Evolutionary conservation across 2,329 filamentous ascomycete genomes (phyloP).

Genomic region (Colletotrichum kahawae): DNA sequence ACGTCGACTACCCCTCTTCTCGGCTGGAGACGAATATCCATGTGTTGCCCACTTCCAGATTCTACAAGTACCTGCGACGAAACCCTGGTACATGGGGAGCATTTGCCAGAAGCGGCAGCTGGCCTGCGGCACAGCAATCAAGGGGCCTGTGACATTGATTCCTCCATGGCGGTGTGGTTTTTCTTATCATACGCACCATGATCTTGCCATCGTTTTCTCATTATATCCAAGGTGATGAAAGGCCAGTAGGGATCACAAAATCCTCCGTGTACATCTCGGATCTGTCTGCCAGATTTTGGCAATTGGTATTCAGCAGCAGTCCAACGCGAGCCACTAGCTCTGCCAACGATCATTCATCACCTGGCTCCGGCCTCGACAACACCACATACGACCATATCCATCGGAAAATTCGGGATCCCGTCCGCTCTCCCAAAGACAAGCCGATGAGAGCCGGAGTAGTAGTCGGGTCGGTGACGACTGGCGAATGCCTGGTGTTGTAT

Average conservation of each 20-base stretch:
- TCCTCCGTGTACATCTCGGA: background rate
- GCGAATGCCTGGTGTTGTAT: background rate
- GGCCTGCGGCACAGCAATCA: background rate
- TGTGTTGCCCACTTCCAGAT: background rate
- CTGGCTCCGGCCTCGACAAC: background rate
- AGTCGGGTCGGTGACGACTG: background rate
- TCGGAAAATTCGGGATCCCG: background rate
- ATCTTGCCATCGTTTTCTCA: background rate
- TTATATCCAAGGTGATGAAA: background rate
- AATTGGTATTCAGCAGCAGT: background rate
- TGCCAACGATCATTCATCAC: background rate
- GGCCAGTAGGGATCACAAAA: background rate
- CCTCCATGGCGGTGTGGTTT: background rate
- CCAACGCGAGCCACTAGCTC: background rate
- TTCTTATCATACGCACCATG: background rate
- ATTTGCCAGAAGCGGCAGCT: background rate
- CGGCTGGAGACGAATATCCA: background rate
- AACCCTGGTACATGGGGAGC: background rate
- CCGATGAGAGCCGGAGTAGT: background rate
- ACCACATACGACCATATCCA: background rate
- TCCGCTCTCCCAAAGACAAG: background rate
- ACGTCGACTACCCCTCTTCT: background rate
- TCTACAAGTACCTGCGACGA: background rate
- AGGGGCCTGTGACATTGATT: background rate
- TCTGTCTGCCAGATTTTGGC: background rate